phyloP scores from a whole-genome alignment of 2,329 filamentous ascomycete genomes.

The Zymoseptoria pseudotritici region DNA sequence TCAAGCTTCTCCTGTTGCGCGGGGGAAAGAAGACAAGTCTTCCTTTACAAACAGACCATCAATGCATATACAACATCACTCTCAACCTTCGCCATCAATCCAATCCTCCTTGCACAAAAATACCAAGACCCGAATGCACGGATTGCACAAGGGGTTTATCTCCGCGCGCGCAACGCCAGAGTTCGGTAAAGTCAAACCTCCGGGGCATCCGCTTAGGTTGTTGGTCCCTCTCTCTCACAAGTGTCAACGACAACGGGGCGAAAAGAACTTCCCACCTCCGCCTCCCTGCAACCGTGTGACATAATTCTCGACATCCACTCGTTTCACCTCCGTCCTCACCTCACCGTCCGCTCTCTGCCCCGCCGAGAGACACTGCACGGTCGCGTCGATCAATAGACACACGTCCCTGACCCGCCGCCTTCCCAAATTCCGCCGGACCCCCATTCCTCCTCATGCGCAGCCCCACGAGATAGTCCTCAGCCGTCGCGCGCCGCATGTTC shows the following conservation, averaged over 20 bases:
- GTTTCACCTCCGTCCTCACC: background rate
- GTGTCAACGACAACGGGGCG: background rate
- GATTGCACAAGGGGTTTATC: background rate
- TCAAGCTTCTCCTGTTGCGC: background rate
- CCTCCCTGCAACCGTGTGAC: background rate
- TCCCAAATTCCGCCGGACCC: conserved; percentile 4
- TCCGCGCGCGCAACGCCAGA: background rate
- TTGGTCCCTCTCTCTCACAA: background rate
- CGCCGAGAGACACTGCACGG: background rate
- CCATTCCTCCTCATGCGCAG: conserved; percentile 5
- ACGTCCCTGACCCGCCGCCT: background rate
- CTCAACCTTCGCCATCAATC: background rate
- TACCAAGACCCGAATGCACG: background rate
- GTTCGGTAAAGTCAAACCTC: background rate
- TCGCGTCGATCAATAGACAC: background rate
- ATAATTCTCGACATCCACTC: background rate
- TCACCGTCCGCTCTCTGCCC: background rate
- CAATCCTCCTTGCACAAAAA: background rate
- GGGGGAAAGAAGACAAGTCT: background rate
- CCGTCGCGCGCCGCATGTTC: background rate
- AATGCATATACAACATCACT: background rate
- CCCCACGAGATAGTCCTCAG: conserved; percentile 2
- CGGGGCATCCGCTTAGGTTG: background rate
- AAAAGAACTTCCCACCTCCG: background rate
- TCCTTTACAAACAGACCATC: background rate